Base-by-base conservation (phyloP, 2,329 filamentous ascomycete species). In the Penicillium sp. region DNA sequence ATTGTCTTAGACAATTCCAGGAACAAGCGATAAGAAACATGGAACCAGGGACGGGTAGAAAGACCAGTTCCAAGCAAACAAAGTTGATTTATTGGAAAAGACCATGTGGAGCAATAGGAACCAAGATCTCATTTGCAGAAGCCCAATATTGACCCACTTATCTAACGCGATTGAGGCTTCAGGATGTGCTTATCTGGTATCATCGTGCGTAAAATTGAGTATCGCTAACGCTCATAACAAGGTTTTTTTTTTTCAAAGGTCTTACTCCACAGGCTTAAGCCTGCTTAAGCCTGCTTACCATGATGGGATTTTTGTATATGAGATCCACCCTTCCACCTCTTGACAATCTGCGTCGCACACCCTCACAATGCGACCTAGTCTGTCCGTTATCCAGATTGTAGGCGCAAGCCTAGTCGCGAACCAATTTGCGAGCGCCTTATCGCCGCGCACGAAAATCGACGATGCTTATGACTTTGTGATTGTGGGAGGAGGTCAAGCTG, bases 401-500 rank as follows among this genome's bases (percentile, higher is more conserved):
- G 53, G 38, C 36, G 53, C 39, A 25, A 29, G 38, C 23, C 39
- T 55, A 17, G 9, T 42, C 7, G 23, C 31, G 15, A 27, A 13
- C n/a, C 47, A 50, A 23, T 29, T 64, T 2, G 63, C 57, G 9
- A 59, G 61, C 43, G 68, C 68, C 9, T 59, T 70, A 33, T 59
- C 64, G 6, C 65, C 68, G 54, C 57, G 68, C 57, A 65, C 68
- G 39, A 44, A 69, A 58, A 68, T 73, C 44, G 54, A 57, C 2
- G 66, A 71, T 42, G 61, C 67, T 4, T 71, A 70, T 33, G 69
- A 71, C 49, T 70, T 71, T 57, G 61, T 84, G 39, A 66, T 85
- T 55, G 69, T 84, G 23, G 83, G 83, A 33, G 83, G 83, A 36
- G 83, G 82, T 7, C 83, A 81, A 7, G 81, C 81, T 15, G 83